A percentile compares a stretch with the other conserved stretches of the same genome.
phyloP scores from a whole-genome alignment of 768 basidiomycete genomes.

The Leccinellum albellum region DNA sequence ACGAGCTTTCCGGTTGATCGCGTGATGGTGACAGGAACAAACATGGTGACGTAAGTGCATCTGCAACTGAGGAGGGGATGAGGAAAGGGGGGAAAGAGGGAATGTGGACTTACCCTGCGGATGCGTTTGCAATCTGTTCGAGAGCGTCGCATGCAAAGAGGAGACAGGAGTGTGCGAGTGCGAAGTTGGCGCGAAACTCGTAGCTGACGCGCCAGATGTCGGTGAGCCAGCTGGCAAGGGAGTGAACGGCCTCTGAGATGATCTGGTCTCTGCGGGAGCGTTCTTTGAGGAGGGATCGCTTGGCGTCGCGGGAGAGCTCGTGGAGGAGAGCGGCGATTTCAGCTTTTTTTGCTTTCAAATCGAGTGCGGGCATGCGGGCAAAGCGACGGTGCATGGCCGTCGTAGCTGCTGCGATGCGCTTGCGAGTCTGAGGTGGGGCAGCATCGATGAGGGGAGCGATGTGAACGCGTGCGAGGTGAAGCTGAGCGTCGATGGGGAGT shows the following conservation, averaged over 20 bases:
- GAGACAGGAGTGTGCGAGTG: conserved; percentile 52
- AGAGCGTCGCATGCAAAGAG: conserved; percentile 48
- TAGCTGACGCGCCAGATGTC: conserved; percentile 62
- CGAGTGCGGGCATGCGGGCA: conserved; percentile 43
- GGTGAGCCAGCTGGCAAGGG: conserved; percentile 54
- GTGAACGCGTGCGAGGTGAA: conserved; percentile 45
- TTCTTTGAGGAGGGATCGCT: conserved; percentile 50
- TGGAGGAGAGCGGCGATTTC: conserved; percentile 53
- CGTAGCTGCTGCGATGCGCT: conserved; percentile 40
- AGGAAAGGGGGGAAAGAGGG: conserved; percentile 12
- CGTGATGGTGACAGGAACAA: conserved; percentile 45
- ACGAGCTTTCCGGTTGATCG: conserved; percentile 40
- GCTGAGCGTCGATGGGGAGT: conserved; percentile 53
- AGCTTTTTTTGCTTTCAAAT: conserved; percentile 50
- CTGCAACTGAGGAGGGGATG: conserved; percentile 42
- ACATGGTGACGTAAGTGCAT: conserved; percentile 47
- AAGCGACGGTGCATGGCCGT: conserved; percentile 37
- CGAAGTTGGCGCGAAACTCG: conserved; percentile 52
- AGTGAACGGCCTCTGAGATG: conserved; percentile 52
- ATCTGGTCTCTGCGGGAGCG: conserved; percentile 53
- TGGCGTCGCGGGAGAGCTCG: conserved; percentile 51
- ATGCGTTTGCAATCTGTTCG: conserved; percentile 39
- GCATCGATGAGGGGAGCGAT: conserved; percentile 47
- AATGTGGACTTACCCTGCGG: conserved; percentile 32
- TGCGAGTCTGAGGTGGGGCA: conserved; percentile 35